Evolutionary conservation across 768 basidiomycete genomes (phyloP), one percentile per base, ranked within the genome.

Genomic region (Daedaleopsis nitida): DNA sequence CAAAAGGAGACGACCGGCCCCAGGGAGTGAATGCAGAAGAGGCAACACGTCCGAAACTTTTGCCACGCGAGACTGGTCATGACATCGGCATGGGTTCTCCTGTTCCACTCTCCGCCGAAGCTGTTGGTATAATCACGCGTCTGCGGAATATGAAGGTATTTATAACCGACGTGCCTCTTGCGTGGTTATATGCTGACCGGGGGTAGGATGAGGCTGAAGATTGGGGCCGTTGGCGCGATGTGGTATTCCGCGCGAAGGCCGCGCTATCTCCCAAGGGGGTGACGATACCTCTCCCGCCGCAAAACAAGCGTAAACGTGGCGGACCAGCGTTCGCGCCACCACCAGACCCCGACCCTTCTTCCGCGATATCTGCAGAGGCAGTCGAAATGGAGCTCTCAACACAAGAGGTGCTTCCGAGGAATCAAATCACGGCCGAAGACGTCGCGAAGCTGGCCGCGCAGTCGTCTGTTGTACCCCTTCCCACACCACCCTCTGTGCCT

Each of bases 31-130:
- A 50, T 2, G 55, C 8, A 11, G 17, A 42, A 2, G 55, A 42
- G 24, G 23, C 49, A 9, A 57, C 70, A 17, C 57, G 52, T 19
- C 55, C 69, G 11, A 86, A 83, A 66, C 76, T 85, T 8, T 79
- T 94, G 35, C 92, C 92, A 0, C 84, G 92, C 50, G 92, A 94
- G 76, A 92, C 91, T 0, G 92, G 92, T 1, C 83, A 88, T 58
- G 92, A 93, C 70, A 92, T 93, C 57, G 92, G 92, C 6, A 89
- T 92, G 87, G 88, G 89, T 2, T 93, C 92, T 1, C 92, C 92
- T 13, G 87, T 93, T 0, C 86, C 88, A 0, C 78, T 96, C 16
- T 91, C 91, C 5, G 78, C 80, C 5, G 87, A 92, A 67, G 90
- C 92, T 19, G 88, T 92, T 8, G 82, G 80, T 1, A 77, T 94